Evolutionary conservation across 1,139 yeast species (phyloP).

Genomic region (Saccharomyces uvarum): DNA sequence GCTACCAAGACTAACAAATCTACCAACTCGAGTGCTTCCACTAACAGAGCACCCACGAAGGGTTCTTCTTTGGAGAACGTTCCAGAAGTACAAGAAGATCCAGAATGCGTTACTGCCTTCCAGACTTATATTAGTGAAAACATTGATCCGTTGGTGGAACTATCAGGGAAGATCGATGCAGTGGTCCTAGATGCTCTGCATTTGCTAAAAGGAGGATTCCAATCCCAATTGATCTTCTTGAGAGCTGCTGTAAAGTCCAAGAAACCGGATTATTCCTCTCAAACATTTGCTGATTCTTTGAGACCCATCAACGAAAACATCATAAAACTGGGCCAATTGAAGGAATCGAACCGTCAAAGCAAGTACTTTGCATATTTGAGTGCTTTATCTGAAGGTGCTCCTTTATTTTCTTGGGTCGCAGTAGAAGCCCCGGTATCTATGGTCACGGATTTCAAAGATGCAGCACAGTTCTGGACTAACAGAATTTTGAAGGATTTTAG

Average conservation of each 20-base stretch:
- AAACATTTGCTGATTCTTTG: slow-evolving; percentile 50
- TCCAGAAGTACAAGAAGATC: slow-evolving; percentile 27
- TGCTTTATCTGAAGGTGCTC: slow-evolving; percentile 81
- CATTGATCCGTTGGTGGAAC: slow-evolving; percentile 53
- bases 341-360: slow-evolving; percentile 69
- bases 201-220: slow-evolving; percentile 52
- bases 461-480: slow-evolving; percentile 91
- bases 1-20: slow-evolving; percentile 2
- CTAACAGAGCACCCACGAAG: slow-evolving; percentile 14
- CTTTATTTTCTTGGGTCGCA: slow-evolving; percentile 87
- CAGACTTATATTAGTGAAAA: slow-evolving; percentile 45
- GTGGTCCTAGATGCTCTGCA: slow-evolving; percentile 53
- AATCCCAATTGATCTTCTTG: slow-evolving; percentile 52
- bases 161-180: slow-evolving; percentile 56
- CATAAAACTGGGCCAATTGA: slow-evolving; percentile 49
- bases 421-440: slow-evolving; percentile 59
- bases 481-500: slow-evolving; percentile 77
- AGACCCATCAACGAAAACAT: slow-evolving; percentile 62
- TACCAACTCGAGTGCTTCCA: slow-evolving; percentile 14
- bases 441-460: slow-evolving; percentile 78
- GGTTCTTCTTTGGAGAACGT: slow-evolving; percentile 21
- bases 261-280: slow-evolving; percentile 55
- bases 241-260: slow-evolving; percentile 50
- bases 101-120: slow-evolving; percentile 46
- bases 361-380: slow-evolving; percentile 63